Percentiles rank a stretch among this genome's conserved stretches.
These are phyloP conservation scores for Ciborinia camelliae DNA, from an alignment of 2,329 filamentous ascomycete genomes.

Conservation along the genomic window DNA sequence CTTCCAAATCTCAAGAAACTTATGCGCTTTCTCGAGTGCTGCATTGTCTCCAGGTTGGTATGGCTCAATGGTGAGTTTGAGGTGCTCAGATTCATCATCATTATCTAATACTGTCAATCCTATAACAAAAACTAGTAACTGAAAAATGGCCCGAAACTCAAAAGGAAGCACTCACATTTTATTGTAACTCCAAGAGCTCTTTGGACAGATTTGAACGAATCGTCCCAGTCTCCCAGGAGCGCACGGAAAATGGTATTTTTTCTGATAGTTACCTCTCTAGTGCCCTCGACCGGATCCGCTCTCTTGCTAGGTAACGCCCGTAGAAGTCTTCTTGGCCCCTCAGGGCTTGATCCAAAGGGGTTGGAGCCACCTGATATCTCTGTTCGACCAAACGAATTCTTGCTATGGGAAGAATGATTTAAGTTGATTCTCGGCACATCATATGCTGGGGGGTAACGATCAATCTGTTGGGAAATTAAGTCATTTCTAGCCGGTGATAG, in stretches of 20 bases:
- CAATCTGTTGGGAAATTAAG: not conserved
- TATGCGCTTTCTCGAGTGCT: constrained; percentile 1
- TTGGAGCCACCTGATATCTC: too few relatives aligned
- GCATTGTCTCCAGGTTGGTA: not conserved
- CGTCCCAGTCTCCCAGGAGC: not conserved
- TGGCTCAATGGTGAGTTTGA: constrained; percentile 5
- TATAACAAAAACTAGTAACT: not conserved
- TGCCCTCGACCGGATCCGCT: not conserved
- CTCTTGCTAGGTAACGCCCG: not conserved
- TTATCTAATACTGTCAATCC: not conserved
- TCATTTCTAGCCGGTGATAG: not conserved
- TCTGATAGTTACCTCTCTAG: constrained; percentile 1
- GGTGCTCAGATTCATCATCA: not conserved
- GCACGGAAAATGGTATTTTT: constrained; percentile 3
- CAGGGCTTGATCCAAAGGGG: not conserved
- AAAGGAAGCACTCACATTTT: not conserved
- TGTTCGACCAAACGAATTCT: not conserved
- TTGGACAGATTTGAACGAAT: not conserved
- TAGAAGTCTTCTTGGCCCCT: not conserved
- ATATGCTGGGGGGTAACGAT: not conserved
- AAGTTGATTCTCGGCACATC: not conserved
- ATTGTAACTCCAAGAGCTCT: constrained; percentile 11
- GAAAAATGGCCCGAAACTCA: not conserved
- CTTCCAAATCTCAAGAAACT: constrained; percentile 4
- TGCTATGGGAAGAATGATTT: not conserved